phyloP scores from a whole-genome alignment of 805 yeast species.

The Wickerhamomyces mucosus region DNA sequence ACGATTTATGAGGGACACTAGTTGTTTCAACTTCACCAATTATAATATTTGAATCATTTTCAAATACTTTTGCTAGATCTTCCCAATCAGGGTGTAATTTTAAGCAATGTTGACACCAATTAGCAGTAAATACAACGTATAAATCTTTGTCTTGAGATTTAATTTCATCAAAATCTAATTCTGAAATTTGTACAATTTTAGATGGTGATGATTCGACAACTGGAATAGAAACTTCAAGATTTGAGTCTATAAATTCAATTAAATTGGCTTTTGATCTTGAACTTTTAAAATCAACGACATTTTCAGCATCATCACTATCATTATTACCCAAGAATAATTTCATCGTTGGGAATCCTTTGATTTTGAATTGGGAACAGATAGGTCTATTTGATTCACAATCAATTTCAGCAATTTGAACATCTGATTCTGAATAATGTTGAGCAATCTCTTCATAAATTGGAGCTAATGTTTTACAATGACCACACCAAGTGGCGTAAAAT shows the following conservation, averaged over 20 bases:
- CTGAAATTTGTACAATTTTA: conserved; percentile 18
- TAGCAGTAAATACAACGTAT: conserved; percentile 34
- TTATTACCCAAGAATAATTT: conserved; percentile 70
- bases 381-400: conserved; percentile 90
- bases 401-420: conserved; percentile 72
- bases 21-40: conserved; percentile 36
- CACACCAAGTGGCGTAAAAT: conserved; percentile 97
- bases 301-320: conserved; percentile 37
- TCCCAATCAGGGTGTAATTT: conserved; percentile 38
- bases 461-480: conserved; percentile 86
- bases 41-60: conserved; percentile 27
- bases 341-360: conserved; percentile 89
- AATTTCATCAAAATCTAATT: conserved; percentile 26
- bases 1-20: conserved; percentile 32
- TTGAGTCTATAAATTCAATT: conserved; percentile 50
- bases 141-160: conserved; percentile 22
- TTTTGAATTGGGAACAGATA: conserved; percentile 50
- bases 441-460: conserved; percentile 85
- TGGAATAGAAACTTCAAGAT: conserved; percentile 25
- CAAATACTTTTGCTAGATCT: conserved; percentile 34
- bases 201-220: conserved; percentile 7
- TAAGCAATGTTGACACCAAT: conserved; percentile 48
- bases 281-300: conserved; percentile 57
- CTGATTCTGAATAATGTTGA: conserved; percentile 41
- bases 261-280: conserved; percentile 64